A percentile compares a stretch with the other conserved stretches of the same genome.
Conservation (phyloP, 257 asterid species). For the Capsicum pubescens region DNA sequence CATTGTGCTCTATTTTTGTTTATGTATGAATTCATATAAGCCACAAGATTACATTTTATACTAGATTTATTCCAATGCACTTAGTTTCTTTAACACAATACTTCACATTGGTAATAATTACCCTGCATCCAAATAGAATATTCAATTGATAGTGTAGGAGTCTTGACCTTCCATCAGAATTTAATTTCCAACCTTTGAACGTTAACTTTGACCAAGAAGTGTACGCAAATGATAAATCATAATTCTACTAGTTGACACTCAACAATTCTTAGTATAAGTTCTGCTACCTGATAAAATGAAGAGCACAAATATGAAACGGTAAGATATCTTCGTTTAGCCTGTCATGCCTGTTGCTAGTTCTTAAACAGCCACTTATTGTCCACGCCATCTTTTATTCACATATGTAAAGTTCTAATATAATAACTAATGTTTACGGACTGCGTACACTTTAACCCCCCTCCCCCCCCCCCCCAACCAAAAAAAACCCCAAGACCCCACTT, state of each 20-base stretch:
- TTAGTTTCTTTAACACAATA: background rate
- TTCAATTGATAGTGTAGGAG: background rate
- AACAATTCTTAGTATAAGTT: background rate
- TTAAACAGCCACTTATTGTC: background rate
- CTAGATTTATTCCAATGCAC: background rate
- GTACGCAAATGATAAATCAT: slow-evolving; percentile 17
- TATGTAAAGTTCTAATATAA: background rate
- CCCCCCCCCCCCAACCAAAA: no score
- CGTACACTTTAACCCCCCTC: no score
- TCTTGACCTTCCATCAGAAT: background rate
- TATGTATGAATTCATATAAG: background rate
- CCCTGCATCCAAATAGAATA: slow-evolving; percentile 7
- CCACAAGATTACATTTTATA: background rate
- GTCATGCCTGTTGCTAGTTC: background rate
- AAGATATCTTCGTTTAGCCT: background rate
- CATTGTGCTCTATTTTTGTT: background rate
- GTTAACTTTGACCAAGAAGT: background rate
- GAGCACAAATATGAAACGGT: background rate
- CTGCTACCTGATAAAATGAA: background rate
- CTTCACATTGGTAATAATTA: background rate
- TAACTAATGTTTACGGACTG: background rate
- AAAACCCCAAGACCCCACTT: no score
- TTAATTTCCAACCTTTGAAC: slow-evolving; percentile 12
- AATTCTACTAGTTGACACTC: background rate
- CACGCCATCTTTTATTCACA: background rate